A percentile compares a stretch with the other conserved stretches of the same genome.
Evolutionary conservation across 2,329 filamentous ascomycete genomes (phyloP).

Genomic region (Cytospora piceae): DNA sequence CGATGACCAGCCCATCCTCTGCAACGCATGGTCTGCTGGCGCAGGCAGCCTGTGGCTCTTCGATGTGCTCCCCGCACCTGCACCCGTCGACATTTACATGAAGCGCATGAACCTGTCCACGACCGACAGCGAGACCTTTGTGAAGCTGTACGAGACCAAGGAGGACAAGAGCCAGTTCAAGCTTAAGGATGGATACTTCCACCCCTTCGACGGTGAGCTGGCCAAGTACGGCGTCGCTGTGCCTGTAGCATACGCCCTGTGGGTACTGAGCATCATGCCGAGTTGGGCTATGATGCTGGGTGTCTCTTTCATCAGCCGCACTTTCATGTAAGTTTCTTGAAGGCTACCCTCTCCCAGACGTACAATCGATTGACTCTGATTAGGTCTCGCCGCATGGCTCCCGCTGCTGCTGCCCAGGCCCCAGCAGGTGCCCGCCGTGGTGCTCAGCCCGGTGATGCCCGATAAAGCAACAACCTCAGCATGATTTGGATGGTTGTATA

Average conservation of each 20-base stretch:
- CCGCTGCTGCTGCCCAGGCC: slow-evolving; percentile 27
- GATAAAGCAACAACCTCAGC: slow-evolving; percentile 23
- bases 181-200: slow-evolving; percentile 67
- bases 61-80: slow-evolving; percentile 66
- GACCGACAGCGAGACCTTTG: slow-evolving; percentile 65
- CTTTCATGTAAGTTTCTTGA: slow-evolving; percentile 68
- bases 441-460: slow-evolving; percentile 37
- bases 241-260: slow-evolving; percentile 70
- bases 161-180: slow-evolving; percentile 45
- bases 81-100: slow-evolving; percentile 65
- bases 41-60: slow-evolving; percentile 70
- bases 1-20: slow-evolving; percentile 73
- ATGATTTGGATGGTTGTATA: slow-evolving; percentile 5
- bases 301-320: slow-evolving; percentile 73
- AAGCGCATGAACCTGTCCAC: slow-evolving; percentile 72
- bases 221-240: slow-evolving; percentile 65
- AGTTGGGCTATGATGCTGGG: slow-evolving; percentile 80
- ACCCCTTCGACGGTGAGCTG: slow-evolving; percentile 73
- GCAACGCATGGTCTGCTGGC: slow-evolving; percentile 71
- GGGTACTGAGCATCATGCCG: slow-evolving; percentile 67
- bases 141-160: slow-evolving; percentile 62
- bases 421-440: slow-evolving; percentile 33
- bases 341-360: slow-evolving; percentile 25
- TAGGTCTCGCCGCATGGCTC: slow-evolving; percentile 29
- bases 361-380: slow-evolving; percentile 31